Evolutionary conservation across 768 basidiomycete genomes (phyloP).

Genomic region (Kwoniella heveanensis): DNA sequence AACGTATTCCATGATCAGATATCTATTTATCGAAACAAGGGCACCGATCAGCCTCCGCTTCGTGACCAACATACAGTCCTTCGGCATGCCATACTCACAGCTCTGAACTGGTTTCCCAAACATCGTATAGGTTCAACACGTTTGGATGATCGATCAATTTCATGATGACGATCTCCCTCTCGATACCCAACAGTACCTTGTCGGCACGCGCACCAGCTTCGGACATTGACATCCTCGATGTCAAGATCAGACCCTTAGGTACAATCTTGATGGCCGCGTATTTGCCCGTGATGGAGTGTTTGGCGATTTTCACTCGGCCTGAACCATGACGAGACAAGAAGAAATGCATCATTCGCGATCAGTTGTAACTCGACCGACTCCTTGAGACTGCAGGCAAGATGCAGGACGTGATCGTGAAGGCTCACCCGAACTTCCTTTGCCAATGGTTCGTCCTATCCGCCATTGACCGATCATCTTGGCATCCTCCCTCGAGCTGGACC

Average conservation of each 20-base stretch:
- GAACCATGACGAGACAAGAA: neutral
- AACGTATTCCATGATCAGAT: conserved; percentile 88
- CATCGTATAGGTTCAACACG: conserved; percentile 90
- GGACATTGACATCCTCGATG: conserved; percentile 69
- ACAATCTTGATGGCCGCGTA: conserved; percentile 95
- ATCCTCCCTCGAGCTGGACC: conserved; percentile 38
- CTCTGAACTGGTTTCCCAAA: conserved; percentile 90
- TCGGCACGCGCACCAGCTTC: conserved; percentile 74
- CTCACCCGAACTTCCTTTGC: conserved; percentile 76
- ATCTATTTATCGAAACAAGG: conserved; percentile 55
- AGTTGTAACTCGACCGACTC: too few species aligned
- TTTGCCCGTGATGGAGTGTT: conserved; percentile 82
- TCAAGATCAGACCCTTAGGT: conserved; percentile 69
- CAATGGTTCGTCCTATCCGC: conserved; percentile 83
- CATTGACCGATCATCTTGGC: conserved; percentile 68
- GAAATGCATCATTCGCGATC: neutral
- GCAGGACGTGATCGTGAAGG: too few species aligned
- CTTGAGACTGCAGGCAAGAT: too few species aligned
- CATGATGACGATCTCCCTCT: conserved; percentile 96
- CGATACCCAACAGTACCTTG: conserved; percentile 74
- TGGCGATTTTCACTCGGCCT: conserved; percentile 89
- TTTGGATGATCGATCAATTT: conserved; percentile 95
- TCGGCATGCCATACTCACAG: conserved; percentile 62
- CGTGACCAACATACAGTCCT: too few species aligned
- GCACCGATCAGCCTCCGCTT: neutral